Conservation (phyloP, 1,139 yeast species). For the Scheffersomyces segobiensis region DNA sequence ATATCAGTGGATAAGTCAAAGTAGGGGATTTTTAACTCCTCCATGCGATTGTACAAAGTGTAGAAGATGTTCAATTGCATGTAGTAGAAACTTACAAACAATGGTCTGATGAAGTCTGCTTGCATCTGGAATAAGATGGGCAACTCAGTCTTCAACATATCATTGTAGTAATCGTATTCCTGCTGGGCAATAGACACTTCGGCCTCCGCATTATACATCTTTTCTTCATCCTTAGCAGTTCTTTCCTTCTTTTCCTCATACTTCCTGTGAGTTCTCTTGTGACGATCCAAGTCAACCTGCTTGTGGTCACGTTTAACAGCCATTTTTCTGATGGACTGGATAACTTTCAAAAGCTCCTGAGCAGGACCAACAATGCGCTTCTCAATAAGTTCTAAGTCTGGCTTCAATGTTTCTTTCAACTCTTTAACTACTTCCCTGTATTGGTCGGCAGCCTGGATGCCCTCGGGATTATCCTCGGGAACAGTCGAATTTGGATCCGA, state of each 20-base stretch:
- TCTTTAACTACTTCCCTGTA: conserved; percentile 86
- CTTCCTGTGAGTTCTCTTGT: conserved; percentile 65
- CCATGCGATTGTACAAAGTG: conserved; percentile 86
- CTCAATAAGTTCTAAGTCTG: conserved; percentile 91
- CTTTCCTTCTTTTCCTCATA: conserved; percentile 80
- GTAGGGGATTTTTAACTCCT: conserved; percentile 94
- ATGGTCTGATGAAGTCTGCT: conserved; percentile 87
- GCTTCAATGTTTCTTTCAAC: conserved; percentile 80
- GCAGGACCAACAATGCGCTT: conserved; percentile 89
- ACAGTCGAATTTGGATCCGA: conserved; percentile 84
- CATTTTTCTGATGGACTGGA: conserved; percentile 85
- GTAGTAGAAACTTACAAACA: conserved; percentile 90
- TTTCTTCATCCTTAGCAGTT: conserved; percentile 87
- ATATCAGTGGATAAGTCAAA: conserved; percentile 85
- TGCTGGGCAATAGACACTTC: conserved; percentile 90
- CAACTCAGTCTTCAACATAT: conserved; percentile 85
- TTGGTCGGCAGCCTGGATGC: conserved; percentile 90
- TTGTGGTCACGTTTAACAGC: conserved; percentile 94
- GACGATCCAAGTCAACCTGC: conserved; percentile 91
- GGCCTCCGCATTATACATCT: conserved; percentile 82
- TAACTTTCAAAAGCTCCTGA: conserved; percentile 81
- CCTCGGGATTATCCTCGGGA: conserved; percentile 95
- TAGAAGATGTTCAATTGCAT: conserved; percentile 97
- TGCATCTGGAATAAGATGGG: conserved; percentile 87
- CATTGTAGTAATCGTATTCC: conserved; percentile 94